Conservation (phyloP, 2,329 filamentous ascomycete genomes). For the Venturiaceae sp. region DNA sequence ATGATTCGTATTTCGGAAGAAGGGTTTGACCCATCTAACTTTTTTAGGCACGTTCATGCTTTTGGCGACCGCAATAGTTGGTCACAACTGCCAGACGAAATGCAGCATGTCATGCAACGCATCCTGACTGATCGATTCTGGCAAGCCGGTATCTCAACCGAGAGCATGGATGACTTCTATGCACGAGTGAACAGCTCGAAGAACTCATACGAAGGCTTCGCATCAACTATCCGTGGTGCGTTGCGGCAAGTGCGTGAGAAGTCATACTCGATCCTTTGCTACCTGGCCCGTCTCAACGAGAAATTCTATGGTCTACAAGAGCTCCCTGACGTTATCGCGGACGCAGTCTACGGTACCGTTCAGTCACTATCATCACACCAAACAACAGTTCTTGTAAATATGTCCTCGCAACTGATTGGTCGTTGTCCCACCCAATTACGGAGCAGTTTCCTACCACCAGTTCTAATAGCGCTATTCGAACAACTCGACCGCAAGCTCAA, state of each 20-base stretch:
- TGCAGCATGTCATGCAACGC: constrained; percentile 66
- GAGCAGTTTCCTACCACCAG: constrained; percentile 71
- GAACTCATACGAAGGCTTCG: constrained; percentile 82
- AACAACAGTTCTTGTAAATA: constrained; percentile 82
- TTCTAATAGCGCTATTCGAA: constrained; percentile 71
- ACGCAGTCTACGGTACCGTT: constrained; percentile 75
- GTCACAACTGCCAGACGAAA: constrained; percentile 63
- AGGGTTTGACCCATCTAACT: constrained; percentile 18
- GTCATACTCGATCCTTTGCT: constrained; percentile 89
- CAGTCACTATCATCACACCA: constrained; percentile 83
- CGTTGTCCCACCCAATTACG: constrained; percentile 77
- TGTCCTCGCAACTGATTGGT: constrained; percentile 81
- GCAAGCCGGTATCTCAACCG: constrained; percentile 94
- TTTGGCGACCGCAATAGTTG: constrained; percentile 84
- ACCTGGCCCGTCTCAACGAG: constrained; percentile 76
- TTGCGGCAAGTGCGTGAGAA: constrained; percentile 86
- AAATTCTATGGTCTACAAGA: constrained; percentile 88
- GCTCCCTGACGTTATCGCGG: constrained; percentile 71
- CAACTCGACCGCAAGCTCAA: constrained; percentile 84
- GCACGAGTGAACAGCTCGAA: constrained; percentile 83
- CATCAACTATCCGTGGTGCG: constrained; percentile 82
- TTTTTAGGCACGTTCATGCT: constrained; percentile 68
- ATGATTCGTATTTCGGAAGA: neutral
- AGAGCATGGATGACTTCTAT: constrained; percentile 95
- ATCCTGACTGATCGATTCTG: constrained; percentile 94